Conservation (phyloP, 2,329 filamentous ascomycete species). For the Colletotrichum plurivorum region DNA sequence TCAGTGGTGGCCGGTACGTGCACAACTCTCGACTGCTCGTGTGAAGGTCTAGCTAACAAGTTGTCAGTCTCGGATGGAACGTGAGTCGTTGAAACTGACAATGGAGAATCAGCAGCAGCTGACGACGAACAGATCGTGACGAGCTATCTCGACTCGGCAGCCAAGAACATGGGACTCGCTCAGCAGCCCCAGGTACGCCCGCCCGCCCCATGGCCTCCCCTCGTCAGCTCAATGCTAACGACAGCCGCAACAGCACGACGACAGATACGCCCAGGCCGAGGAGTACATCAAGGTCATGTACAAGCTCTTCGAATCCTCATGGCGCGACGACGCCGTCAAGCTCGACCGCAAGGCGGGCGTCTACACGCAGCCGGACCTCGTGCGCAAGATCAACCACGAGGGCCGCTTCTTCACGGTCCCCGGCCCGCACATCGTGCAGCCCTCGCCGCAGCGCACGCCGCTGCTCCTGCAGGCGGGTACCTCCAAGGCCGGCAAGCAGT, state of each 20-base stretch:
- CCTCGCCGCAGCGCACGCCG: constrained; percentile 77
- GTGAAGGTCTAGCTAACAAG: neutral
- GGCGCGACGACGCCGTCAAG: constrained; percentile 76
- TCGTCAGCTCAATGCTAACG: neutral
- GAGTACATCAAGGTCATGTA: constrained; percentile 76
- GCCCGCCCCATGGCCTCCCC: neutral
- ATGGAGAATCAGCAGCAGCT: no score
- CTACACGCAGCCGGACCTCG: constrained; percentile 66
- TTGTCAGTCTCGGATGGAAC: constrained; percentile 67
- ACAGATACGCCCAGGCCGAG: constrained; percentile 74
- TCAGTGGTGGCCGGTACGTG: constrained; percentile 71
- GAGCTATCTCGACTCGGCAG: constrained; percentile 78
- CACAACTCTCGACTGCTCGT: fast-evolving
- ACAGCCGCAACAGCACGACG: constrained; percentile 66
- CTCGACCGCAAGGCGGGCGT: constrained; percentile 70
- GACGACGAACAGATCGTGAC: constrained; percentile 70
- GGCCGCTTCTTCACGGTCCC: constrained; percentile 76
- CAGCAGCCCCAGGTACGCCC: constrained; percentile 61
- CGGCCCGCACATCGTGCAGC: constrained; percentile 76
- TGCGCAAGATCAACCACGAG: constrained; percentile 76
- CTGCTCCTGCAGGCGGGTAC: constrained; percentile 80
- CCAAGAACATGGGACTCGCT: constrained; percentile 73
- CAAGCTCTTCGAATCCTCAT: constrained; percentile 77
- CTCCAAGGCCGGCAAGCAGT: constrained; percentile 74
- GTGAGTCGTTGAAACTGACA: no score